These are phyloP conservation scores for Fusarium anguioides DNA, from an alignment of 2,329 filamentous ascomycete species.

Conservation along the genomic window DNA sequence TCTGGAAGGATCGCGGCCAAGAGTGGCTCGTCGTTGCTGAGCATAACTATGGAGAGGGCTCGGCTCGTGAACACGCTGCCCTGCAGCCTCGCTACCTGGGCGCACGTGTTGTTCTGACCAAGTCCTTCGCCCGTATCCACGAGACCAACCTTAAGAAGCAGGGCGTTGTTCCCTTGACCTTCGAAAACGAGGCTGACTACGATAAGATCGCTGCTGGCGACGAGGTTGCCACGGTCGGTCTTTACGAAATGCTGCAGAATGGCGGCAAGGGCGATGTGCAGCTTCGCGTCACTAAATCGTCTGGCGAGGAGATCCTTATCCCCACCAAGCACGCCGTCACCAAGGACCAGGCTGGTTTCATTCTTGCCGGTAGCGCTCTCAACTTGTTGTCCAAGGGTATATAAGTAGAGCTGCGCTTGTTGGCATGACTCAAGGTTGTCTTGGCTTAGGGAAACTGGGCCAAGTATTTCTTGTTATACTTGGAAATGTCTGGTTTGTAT, in stretches of 20 bases:
- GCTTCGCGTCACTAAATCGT: constrained; percentile 71
- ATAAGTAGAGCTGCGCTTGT: constrained; percentile 25
- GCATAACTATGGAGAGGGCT: constrained; percentile 96
- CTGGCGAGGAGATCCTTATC: constrained; percentile 74
- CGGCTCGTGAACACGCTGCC: constrained; percentile 88
- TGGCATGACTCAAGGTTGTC: not conserved
- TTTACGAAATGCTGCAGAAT: constrained; percentile 82
- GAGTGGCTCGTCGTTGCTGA: constrained; percentile 96
- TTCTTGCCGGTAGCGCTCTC: constrained; percentile 91
- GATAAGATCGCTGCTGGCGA: constrained; percentile 86
- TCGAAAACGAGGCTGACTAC: constrained; percentile 89
- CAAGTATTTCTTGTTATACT: not conserved
- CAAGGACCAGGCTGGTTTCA: constrained; percentile 90
- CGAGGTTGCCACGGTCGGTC: constrained; percentile 81
- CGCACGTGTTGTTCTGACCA: constrained; percentile 83
- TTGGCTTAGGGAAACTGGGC: not conserved
- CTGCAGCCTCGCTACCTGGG: constrained; percentile 92
- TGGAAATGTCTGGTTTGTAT: constrained; percentile 27
- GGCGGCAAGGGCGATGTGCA: constrained; percentile 82
- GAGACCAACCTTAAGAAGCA: constrained; percentile 98
- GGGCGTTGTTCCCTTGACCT: constrained; percentile 93
- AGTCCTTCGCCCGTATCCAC: constrained; percentile 92
- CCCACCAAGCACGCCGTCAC: constrained; percentile 89
- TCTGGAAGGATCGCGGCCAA: constrained; percentile 80
- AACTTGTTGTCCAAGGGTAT: constrained; percentile 81